Conservation (phyloP, 225 moss, liverwort and hornwort species). For the Sphagnum tenellum region DNA sequence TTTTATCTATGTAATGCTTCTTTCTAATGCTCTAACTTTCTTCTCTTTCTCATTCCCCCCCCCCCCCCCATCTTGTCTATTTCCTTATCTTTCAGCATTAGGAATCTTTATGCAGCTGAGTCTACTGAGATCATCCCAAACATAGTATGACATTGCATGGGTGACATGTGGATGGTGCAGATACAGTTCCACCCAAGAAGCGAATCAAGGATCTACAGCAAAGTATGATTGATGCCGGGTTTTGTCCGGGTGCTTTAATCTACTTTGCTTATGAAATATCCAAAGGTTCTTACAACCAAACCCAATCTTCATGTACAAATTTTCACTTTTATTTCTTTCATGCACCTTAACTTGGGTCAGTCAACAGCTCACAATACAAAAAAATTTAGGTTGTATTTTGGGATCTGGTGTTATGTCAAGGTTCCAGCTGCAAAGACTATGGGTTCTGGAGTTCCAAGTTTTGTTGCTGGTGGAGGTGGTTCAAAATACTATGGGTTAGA, state of each 20-base stretch:
- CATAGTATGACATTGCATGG: neutral
- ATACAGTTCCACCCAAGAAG: conserved; percentile 84
- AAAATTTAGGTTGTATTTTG: too few species aligned
- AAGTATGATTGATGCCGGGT: conserved; percentile 67
- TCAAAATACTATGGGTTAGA: too few species aligned
- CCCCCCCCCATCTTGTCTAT: too few species aligned
- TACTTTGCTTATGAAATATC: conserved; percentile 54
- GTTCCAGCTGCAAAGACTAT: too few species aligned
- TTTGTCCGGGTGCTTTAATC: conserved; percentile 79
- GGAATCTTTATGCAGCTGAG: too few species aligned
- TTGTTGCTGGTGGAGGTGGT: too few species aligned
- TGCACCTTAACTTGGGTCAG: neutral
- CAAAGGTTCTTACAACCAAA: conserved; percentile 30
- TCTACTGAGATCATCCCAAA: neutral
- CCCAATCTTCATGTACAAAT: neutral
- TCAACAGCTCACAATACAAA: too few species aligned
- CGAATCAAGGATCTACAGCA: conserved; percentile 61
- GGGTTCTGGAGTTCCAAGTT: too few species aligned
- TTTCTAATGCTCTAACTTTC: conserved; percentile 1
- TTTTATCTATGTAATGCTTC: conserved; percentile 65
- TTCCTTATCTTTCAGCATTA: too few species aligned
- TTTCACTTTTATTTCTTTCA: neutral
- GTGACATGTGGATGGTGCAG: conserved; percentile 21
- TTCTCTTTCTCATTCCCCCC: neutral
- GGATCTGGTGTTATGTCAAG: too few species aligned